Base-by-base conservation (phyloP, 2,329 filamentous ascomycete genomes). In the Rhynchosporium graminicola region DNA sequence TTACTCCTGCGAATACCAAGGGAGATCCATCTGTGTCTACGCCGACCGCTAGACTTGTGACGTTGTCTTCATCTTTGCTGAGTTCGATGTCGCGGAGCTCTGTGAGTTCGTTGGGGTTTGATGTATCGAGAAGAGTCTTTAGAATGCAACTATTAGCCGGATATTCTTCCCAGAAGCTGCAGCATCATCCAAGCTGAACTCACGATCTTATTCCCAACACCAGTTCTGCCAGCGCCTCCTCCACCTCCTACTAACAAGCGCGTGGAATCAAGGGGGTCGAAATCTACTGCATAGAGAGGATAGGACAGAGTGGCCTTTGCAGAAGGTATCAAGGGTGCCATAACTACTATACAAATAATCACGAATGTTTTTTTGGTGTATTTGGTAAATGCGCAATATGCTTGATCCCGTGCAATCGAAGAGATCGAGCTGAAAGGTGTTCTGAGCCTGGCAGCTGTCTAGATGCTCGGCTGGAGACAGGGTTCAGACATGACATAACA, bases 171-270 rank as follows among this genome's bases (percentile, higher is more conserved):
- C 2, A 3, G 2, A 42, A 10, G 28, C 10, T 3, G 29, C 47
- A 13, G 46, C 15, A 59, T 28, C 1, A 15, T 13, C 29, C 15
- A 9, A 45, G 33, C 36, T 33, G 6, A 29, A 79, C 87, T 73
- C 77, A 90, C 90, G 72, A 97, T 92, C 77, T 92, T 92, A 80
- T 97, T 97, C 61, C 87, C 87, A 28, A 97, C 90, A 50, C 92
- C 92, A 68, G 86, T 92, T 67, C 86, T 85, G 55, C 90, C 87
- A 67, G 91, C 87, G 57, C 94, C 94, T 67, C 94, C 94, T 65
- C 94, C 94, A 58, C 94, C 94, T 64, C 89, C 92, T 43, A 97
- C 90, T 8, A 97, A 79, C 29, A 97, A 81, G 67, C 87, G 87
- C 66, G 84, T 84, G 63, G 88, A 83, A 78, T 96, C 87, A 71